These are phyloP conservation scores for Fusarium musae DNA, from an alignment of 2,329 filamentous ascomycete genomes.

Conservation along the genomic window DNA sequence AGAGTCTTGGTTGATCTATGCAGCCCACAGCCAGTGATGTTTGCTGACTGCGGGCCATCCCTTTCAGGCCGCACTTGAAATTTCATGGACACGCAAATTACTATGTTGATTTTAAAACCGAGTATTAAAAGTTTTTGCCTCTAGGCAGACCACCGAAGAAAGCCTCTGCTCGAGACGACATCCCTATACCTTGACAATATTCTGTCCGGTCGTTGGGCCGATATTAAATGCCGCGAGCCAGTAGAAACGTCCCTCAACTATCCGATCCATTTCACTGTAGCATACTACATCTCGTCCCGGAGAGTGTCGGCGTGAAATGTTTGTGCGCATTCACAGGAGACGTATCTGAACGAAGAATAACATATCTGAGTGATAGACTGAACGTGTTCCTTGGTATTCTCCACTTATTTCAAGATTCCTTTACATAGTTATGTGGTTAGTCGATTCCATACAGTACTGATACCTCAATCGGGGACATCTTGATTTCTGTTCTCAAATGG, in stretches of 20 bases:
- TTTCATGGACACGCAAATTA: too few species aligned
- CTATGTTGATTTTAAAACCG: too few species aligned
- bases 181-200: background rate
- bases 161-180: background rate
- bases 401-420: too few species aligned
- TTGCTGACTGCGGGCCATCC: background rate
- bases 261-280: background rate
- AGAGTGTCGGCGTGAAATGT: too few species aligned
- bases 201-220: background rate
- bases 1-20: background rate
- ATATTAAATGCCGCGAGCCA: background rate
- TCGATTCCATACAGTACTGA: too few species aligned
- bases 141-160: background rate
- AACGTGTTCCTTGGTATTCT: too few species aligned
- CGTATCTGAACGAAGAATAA: background rate
- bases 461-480: accelerated
- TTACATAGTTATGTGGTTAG: accelerated
- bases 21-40: background rate
- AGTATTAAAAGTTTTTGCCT: too few species aligned
- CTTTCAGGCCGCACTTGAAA: background rate
- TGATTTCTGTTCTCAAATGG: too few species aligned
- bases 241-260: background rate
- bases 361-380: too few species aligned
- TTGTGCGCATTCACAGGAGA: background rate
- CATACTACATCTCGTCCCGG: background rate